These are phyloP conservation scores for Globisporangium recalcitrans DNA, from an alignment of 352 stramenopile genomes.

Conservation along the genomic window DNA sequence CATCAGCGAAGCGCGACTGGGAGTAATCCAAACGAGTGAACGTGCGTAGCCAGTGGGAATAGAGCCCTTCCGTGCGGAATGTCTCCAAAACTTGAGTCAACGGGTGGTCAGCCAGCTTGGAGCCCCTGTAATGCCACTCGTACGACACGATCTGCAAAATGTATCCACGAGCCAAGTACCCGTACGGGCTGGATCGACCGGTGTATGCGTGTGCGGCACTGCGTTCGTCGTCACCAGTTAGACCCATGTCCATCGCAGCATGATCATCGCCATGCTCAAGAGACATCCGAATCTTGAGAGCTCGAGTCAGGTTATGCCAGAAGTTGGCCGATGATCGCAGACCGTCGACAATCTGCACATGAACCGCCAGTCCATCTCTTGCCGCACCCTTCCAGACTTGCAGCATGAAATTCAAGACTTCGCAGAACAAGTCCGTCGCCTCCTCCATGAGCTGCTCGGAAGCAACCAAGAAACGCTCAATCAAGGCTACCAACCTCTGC, in stretches of 20 bases:
- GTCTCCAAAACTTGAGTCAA: slow-evolving; percentile 46
- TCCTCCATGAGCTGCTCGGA: slow-evolving; percentile 58
- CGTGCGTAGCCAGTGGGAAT: slow-evolving; percentile 60
- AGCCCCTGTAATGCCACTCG: slow-evolving; percentile 54
- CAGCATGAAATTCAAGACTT: slow-evolving; percentile 46
- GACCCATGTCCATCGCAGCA: slow-evolving; percentile 33
- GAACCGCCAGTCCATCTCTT: slow-evolving; percentile 28
- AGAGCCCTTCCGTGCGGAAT: slow-evolving; percentile 57
- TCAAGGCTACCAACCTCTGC: slow-evolving; percentile 29
- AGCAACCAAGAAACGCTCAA: slow-evolving; percentile 49
- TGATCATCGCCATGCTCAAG: slow-evolving; percentile 36
- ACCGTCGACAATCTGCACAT: slow-evolving; percentile 40
- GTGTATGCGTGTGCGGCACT: slow-evolving; percentile 23
- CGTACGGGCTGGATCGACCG: slow-evolving; percentile 54
- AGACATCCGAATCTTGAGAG: slow-evolving; percentile 53
- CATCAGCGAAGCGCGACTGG: slow-evolving; percentile 18
- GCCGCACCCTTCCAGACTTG: slow-evolving; percentile 54
- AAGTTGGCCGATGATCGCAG: slow-evolving; percentile 36
- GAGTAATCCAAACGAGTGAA: slow-evolving; percentile 64
- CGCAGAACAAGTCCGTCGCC: slow-evolving; percentile 52
- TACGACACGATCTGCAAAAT: slow-evolving; percentile 59
- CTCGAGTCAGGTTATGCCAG: slow-evolving; percentile 55
- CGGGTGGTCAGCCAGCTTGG: slow-evolving; percentile 28
- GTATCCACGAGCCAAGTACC: slow-evolving; percentile 47
- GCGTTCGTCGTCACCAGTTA: slow-evolving; percentile 26